Percentiles rank a stretch among this genome's conserved stretches.
Conservation (phyloP, 371 early-diverging fungal species). For the Apophysomyces variabilis region DNA sequence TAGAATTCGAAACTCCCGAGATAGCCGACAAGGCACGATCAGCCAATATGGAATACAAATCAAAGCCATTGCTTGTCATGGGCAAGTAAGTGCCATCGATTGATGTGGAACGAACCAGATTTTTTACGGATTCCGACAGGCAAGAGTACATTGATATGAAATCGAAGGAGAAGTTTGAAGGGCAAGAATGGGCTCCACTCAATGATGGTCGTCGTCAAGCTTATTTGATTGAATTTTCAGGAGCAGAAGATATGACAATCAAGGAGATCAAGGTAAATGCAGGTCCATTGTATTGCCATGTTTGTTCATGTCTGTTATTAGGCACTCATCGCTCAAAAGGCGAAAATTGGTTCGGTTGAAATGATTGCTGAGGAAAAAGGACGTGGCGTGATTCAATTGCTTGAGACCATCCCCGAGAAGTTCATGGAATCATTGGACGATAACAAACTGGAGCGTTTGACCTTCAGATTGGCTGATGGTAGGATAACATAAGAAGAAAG, state of each 20-base stretch:
- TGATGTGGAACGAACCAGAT: background rate
- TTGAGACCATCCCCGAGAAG: slow-evolving; percentile 36
- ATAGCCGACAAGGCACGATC: slow-evolving; percentile 30
- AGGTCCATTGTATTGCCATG: background rate
- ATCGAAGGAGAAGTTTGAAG: slow-evolving; percentile 36
- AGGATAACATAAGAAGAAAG: background rate
- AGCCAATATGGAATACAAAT: slow-evolving; percentile 25
- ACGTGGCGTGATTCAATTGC: slow-evolving; percentile 39
- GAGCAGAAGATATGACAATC: slow-evolving; percentile 26
- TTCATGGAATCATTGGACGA: slow-evolving; percentile 35
- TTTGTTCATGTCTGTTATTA: background rate
- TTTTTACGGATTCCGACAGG: slow-evolving; percentile 1
- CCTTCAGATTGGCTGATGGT: slow-evolving; percentile 29
- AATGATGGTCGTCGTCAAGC: background rate
- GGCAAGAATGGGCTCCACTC: slow-evolving; percentile 13
- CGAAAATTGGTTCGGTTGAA: slow-evolving; percentile 19
- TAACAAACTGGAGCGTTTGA: slow-evolving; percentile 30
- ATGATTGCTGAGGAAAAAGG: slow-evolving; percentile 15
- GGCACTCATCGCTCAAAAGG: slow-evolving; percentile 8
- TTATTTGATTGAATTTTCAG: slow-evolving; percentile 39
- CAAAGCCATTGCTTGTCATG: slow-evolving; percentile 30
- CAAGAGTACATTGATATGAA: slow-evolving; percentile 50
- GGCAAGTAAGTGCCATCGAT: slow-evolving; percentile 27
- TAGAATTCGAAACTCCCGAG: slow-evolving; percentile 45
- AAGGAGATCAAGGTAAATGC: slow-evolving; percentile 37